Evolutionary conservation across 208 protist genomes (phyloP).

Genomic region (Wallacemonas rigidus): DNA sequence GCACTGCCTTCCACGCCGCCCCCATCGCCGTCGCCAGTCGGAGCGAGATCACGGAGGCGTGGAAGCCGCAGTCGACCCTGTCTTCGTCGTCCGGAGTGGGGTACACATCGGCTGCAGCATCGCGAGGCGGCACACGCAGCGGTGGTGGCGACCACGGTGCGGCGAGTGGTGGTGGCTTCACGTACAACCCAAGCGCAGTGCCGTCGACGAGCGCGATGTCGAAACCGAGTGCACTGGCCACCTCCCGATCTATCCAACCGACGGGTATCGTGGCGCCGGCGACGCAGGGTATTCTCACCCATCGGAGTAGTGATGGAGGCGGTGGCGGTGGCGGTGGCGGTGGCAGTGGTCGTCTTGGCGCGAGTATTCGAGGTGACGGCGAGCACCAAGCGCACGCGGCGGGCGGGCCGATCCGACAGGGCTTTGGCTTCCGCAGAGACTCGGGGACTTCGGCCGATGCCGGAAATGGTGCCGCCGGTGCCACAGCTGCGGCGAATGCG

Average conservation of each 20-base stretch:
- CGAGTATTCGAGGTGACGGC: slow-evolving; percentile 11
- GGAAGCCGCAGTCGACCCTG: slow-evolving; percentile 3
- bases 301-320: neutral
- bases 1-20: slow-evolving; percentile 3
- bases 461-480: slow-evolving; percentile 3
- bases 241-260: neutral
- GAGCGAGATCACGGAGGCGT: slow-evolving; percentile 14
- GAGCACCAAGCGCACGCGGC: slow-evolving; percentile 6
- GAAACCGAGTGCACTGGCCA: neutral
- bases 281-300: slow-evolving; percentile 1
- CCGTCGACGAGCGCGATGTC: slow-evolving; percentile 1
- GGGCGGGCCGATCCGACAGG: slow-evolving; percentile 36
- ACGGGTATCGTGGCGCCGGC: neutral
- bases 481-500: slow-evolving; percentile 11
- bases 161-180: slow-evolving; percentile 7
- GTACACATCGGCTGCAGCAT: neutral
- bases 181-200: slow-evolving; percentile 11
- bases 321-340: neutral
- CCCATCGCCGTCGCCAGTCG: neutral
- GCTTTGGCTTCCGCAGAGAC: slow-evolving; percentile 36
- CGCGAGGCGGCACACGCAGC: neutral
- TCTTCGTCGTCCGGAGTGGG: neutral
- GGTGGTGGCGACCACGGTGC: neutral
- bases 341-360: slow-evolving; percentile 6
- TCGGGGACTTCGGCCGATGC: slow-evolving; percentile 1